Conservation (phyloP, 1,284 basidiomycete genomes). For the Trichosporon coremiiforme region DNA sequence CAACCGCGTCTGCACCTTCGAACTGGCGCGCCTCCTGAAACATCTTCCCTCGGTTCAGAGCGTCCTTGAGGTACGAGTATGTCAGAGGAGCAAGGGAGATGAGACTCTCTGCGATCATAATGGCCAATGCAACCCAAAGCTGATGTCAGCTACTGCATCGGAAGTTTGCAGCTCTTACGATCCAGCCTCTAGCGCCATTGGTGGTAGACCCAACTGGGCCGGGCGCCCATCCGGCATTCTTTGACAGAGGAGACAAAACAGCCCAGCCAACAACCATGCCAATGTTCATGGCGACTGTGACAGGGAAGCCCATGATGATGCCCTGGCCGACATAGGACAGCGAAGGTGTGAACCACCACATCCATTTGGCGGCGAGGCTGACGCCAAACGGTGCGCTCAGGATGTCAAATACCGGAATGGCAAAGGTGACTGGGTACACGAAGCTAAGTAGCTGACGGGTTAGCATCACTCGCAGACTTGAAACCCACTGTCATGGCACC, state of each 20-base stretch:
- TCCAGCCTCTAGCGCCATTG: constrained; percentile 84
- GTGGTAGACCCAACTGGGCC: constrained; percentile 82
- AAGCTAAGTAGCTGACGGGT: constrained; percentile 62
- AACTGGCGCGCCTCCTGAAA: neutral
- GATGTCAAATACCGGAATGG: constrained; percentile 84
- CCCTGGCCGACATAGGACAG: constrained; percentile 90
- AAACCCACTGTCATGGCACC: constrained; percentile 68
- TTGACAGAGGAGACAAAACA: constrained; percentile 81
- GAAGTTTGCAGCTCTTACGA: constrained; percentile 53
- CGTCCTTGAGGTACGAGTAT: constrained; percentile 59
- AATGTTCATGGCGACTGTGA: constrained; percentile 88
- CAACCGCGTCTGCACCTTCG: constrained; percentile 30
- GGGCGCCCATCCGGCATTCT: constrained; percentile 82
- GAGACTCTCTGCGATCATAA: constrained; percentile 87
- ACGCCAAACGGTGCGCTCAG: constrained; percentile 58
- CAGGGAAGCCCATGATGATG: constrained; percentile 97
- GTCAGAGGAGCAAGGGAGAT: constrained; percentile 77
- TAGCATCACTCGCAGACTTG: neutral
- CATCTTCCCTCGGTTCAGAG: neutral
- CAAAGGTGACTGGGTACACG: constrained; percentile 83
- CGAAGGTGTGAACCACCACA: constrained; percentile 94
- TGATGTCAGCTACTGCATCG: constrained; percentile 22
- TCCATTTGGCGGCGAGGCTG: constrained; percentile 76
- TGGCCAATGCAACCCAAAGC: constrained; percentile 89
- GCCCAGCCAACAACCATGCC: constrained; percentile 97